Base-by-base conservation (phyloP, 306 rosid species). In the Biancaea sappan region DNA sequence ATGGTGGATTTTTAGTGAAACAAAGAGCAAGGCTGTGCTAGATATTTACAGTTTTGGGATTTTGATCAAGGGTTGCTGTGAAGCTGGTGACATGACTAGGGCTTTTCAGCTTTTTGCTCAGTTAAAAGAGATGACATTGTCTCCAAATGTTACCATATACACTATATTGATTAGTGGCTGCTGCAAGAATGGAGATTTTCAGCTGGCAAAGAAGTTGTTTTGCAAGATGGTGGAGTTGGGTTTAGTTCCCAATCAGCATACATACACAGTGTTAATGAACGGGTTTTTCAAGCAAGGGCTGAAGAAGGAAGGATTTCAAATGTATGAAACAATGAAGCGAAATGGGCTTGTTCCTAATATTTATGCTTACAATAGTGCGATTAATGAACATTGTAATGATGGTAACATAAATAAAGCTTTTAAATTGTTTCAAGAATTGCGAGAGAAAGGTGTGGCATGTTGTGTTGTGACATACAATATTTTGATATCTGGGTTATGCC, bases 81-180 rank as follows among this genome's bases (percentile, higher is more conserved):
- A 88, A 72, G 78, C 75, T 56, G 86, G 92, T 40, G 90, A 86
- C 57, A 76, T 93, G 78, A 78, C 69, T 51, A 82, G 66, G 71
- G 87, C 97, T 41, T 89, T 83, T 78, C 80, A 76, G 68, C 83
- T 89, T 80, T 69, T 91, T 72, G 87, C 31, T 57, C 85, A 80
- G 75, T 40, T 86, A 85, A 81, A 74, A 64, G 75, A 65, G 54
- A 35, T 73, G 67, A 84, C 87, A 32, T 50, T 77, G 79, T 71
- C 90, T 81, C 89, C 89, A 6, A 89, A 88, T 75, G 89, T 85
- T 74, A 93, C 87, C 41, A 84, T 89, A 65, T 88, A 78, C 69
- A 84, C 98, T 72, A 87, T 84, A 13, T 54, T 93, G 88, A 86
- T 93, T 25, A 90, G 89, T 56, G 98, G 95, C 48, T 93, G 88